These are phyloP conservation scores for Amanita rubescens DNA, from an alignment of 768 basidiomycete genomes.

Conservation along the genomic window DNA sequence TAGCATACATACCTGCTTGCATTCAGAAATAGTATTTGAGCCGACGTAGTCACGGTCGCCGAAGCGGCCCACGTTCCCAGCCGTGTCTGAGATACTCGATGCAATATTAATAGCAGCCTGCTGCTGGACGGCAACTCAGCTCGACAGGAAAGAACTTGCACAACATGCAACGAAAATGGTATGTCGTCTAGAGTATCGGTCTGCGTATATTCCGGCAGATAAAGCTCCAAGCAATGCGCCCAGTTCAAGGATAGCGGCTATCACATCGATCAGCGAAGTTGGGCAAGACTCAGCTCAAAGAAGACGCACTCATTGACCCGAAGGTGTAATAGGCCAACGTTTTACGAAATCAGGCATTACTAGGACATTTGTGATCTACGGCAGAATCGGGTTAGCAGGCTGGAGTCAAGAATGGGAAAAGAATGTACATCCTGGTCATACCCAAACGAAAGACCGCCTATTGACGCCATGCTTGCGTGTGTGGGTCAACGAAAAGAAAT, in stretches of 20 bases:
- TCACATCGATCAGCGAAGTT: not conserved
- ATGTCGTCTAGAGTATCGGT: constrained; percentile 56
- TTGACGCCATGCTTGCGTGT: constrained; percentile 62
- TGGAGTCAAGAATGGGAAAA: too few relatives aligned
- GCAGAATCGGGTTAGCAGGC: too few relatives aligned
- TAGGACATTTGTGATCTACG: constrained; percentile 79
- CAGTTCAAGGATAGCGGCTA: constrained; percentile 73
- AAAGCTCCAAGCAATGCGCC: constrained; percentile 77
- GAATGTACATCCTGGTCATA: constrained; percentile 76
- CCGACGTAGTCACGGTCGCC: too few relatives aligned
- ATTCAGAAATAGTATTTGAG: too few relatives aligned
- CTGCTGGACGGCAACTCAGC: too few relatives aligned
- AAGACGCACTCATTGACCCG: constrained; percentile 64
- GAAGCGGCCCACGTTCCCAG: too few relatives aligned
- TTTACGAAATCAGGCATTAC: constrained; percentile 71
- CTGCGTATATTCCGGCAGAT: constrained; percentile 57
- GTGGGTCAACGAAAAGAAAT: constrained; percentile 24
- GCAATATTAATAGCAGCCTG: too few relatives aligned
- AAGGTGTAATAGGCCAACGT: constrained; percentile 64
- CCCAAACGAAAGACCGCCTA: constrained; percentile 74
- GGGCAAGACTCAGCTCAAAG: not conserved
- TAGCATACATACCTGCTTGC: too few relatives aligned
- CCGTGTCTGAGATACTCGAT: too few relatives aligned
- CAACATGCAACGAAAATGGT: constrained; percentile 65
- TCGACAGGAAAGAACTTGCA: too few relatives aligned